Evolutionary conservation across 1,284 basidiomycete genomes (phyloP).

Genomic region (Ustilago trichophora): DNA sequence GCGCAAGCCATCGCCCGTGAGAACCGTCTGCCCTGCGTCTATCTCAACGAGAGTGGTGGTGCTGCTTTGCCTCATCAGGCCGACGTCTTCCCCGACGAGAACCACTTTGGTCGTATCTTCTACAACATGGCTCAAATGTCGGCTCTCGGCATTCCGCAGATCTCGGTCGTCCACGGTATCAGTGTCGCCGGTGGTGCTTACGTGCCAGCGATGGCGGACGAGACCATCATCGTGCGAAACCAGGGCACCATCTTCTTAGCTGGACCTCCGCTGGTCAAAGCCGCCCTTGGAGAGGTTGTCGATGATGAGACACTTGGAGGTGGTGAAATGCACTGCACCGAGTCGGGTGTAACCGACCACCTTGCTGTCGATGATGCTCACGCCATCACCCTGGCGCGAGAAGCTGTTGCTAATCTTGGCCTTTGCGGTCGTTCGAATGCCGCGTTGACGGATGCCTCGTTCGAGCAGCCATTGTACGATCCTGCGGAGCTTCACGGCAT

Average conservation of each 20-base stretch:
- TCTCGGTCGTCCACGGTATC: constrained; percentile 92
- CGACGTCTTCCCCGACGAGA: constrained; percentile 86
- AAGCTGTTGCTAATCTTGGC: constrained; percentile 80
- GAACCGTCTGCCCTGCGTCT: constrained; percentile 88
- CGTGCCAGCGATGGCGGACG: constrained; percentile 93
- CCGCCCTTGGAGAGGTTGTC: constrained; percentile 90
- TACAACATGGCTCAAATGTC: constrained; percentile 98
- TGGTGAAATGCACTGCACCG: constrained; percentile 91
- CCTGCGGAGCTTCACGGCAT: constrained; percentile 86
- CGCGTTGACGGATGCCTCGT: constrained; percentile 57
- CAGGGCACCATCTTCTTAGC: constrained; percentile 96
- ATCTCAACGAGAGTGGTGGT: constrained; percentile 92
- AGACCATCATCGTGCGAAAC: constrained; percentile 88
- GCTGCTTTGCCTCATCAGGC: constrained; percentile 92
- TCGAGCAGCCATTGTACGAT: constrained; percentile 82
- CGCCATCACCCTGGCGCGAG: constrained; percentile 83
- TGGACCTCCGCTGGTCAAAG: constrained; percentile 92
- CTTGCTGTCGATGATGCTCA: constrained; percentile 87
- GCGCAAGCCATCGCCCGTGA: constrained; percentile 92
- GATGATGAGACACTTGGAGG: constrained; percentile 87
- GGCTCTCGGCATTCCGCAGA: constrained; percentile 86
- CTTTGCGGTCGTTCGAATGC: constrained; percentile 25
- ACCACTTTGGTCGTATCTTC: constrained; percentile 95
- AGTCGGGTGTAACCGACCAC: constrained; percentile 93
- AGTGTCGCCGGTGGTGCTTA: constrained; percentile 89